Evolutionary conservation across 2,329 filamentous ascomycete species (phyloP), one percentile per base, ranked within the genome.

Genomic region (Fusarium clavum): DNA sequence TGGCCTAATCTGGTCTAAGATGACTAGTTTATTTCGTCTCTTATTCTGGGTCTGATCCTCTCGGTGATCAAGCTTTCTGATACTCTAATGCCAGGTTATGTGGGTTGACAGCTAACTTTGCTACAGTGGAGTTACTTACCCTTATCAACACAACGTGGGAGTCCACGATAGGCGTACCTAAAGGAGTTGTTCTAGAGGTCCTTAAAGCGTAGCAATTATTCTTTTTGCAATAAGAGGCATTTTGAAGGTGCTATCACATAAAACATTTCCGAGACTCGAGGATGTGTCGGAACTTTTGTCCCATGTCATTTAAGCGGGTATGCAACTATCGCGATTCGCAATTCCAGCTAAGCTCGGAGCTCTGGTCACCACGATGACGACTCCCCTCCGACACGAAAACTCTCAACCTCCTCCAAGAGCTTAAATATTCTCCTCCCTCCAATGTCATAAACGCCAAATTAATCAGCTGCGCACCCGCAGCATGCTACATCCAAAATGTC

Each of bases 401-500:
- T 20, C 32, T 22, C 38, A 48, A 43, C 18, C 5, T n/a, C 25
- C n/a, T 25, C 18, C 30, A 58, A 49, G 38, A 71, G 55, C 38
- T 49, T 41, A 49, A 48, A 7, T 22, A 18, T 16, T 32, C 20
- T 48, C 48, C 20, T 18, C 34, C 32, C n/a, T 38, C 49, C 57
- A 73, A 75, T 75, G 73, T 46, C 49, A 71, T 73, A 73, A 41
- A n/a, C 34, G 25, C 59, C 3, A 46, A 40, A 24, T 30, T 12
- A 18, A 29, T 24, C 38, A 57, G 69, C 72, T 75, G 67, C 69
- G 34, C 27, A 53, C 48, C 34, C 38, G 65, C 68, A 71, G 65
- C 73, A 73, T 73, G 73, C 40, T 22, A 58, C 49, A 43, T 14
- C 27, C 34, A 34, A 32, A 61, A 81, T 81, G 80, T 80, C 80